Conservation (phyloP, 1,284 basidiomycete genomes). For the Porogramme epimiltina region DNA sequence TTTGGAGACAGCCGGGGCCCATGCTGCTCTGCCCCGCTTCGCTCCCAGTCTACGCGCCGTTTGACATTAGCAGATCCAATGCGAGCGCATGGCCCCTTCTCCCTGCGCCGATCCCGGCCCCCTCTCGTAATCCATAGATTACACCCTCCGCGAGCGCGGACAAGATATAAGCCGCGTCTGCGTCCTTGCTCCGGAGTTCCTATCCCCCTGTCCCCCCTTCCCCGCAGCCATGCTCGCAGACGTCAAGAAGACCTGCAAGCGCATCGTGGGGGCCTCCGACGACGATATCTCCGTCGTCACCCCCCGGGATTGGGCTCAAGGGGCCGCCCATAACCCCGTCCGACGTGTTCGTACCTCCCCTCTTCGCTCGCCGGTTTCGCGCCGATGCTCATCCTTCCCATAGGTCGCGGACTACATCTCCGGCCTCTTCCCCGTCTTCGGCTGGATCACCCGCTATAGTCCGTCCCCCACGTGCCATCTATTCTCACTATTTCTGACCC, state of each 20-base stretch:
- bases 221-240: slow-evolving; percentile 38
- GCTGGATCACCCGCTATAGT: slow-evolving; percentile 86
- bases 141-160: background rate
- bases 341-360: slow-evolving; percentile 21
- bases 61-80: slow-evolving; percentile 10
- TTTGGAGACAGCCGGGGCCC: slow-evolving; percentile 9
- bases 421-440: slow-evolving; percentile 78
- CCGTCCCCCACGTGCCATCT: no score
- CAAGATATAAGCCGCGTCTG: slow-evolving; percentile 7
- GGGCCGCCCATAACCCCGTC: slow-evolving; percentile 42
- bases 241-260: slow-evolving; percentile 53
- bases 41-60: slow-evolving; percentile 1
- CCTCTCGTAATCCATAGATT: slow-evolving; percentile 19
- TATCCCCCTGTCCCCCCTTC: slow-evolving; percentile 6
- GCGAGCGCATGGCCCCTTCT: slow-evolving; percentile 4
- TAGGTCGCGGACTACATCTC: slow-evolving; percentile 62
- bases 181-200: slow-evolving; percentile 2
- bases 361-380: slow-evolving; percentile 1
- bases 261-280: slow-evolving; percentile 59
- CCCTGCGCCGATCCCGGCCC: slow-evolving; percentile 13
- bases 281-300: slow-evolving; percentile 56
- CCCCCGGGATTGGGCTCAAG: slow-evolving; percentile 48
- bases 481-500: no score
- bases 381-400: slow-evolving; percentile 1
- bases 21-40: slow-evolving; percentile 9